A percentile compares a stretch with the other conserved stretches of the same genome.
These are phyloP conservation scores for Chenopodium berlandieri DNA, from an alignment of 148 eudicot genomes.

Conservation along the genomic window DNA sequence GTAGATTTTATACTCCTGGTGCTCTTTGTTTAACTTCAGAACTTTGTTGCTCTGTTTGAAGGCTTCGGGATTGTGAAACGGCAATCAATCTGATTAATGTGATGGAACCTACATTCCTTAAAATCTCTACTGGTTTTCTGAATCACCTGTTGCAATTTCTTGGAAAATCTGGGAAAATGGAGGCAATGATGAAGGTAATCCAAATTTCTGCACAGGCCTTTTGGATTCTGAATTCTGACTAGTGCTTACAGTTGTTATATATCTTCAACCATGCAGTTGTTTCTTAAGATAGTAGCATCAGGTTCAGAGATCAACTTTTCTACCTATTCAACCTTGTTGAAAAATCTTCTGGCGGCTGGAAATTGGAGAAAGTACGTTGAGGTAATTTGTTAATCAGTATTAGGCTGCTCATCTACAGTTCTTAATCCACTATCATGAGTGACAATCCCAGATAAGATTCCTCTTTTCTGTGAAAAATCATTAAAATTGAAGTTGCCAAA, in stretches of 20 bases:
- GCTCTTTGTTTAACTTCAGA: slow-evolving; percentile 11
- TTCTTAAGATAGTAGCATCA: slow-evolving; percentile 73
- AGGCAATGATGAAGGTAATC: slow-evolving; percentile 87
- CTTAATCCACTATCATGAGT: neutral
- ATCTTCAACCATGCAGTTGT: slow-evolving; percentile 49
- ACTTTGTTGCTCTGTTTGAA: slow-evolving; percentile 37
- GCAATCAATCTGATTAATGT: slow-evolving; percentile 44
- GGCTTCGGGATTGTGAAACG: slow-evolving; percentile 85
- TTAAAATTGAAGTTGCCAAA: too few relatives aligned
- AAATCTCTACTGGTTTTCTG: slow-evolving; percentile 67
- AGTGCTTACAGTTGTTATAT: neutral
- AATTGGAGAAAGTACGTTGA: slow-evolving; percentile 94
- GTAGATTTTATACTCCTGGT: neutral
- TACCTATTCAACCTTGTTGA: slow-evolving; percentile 71
- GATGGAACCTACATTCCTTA: slow-evolving; percentile 68
- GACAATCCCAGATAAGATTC: too few relatives aligned
- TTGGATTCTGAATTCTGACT: neutral
- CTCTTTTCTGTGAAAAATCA: neutral
- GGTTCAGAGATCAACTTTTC: slow-evolving; percentile 62
- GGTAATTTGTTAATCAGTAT: slow-evolving; percentile 40
- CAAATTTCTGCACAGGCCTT: neutral
- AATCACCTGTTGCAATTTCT: slow-evolving; percentile 75
- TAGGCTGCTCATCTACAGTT: neutral
- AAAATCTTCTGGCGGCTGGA: slow-evolving; percentile 79
- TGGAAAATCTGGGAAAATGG: slow-evolving; percentile 83